phyloP scores from a whole-genome alignment of 2,329 filamentous ascomycete species.

The Neodidymelliopsis sp. region DNA sequence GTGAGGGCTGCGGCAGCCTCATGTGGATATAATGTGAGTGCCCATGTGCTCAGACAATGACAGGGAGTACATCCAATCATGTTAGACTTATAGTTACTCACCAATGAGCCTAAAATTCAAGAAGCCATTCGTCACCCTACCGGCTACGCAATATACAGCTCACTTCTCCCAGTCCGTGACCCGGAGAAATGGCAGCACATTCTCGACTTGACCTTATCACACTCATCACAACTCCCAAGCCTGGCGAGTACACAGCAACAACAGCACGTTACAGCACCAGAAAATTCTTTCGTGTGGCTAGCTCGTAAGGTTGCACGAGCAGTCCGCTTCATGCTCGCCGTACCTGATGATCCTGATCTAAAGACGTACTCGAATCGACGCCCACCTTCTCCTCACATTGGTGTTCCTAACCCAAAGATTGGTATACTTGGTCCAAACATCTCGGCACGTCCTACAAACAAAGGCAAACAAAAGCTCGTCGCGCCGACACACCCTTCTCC shows the following conservation, averaged over 20 bases:
- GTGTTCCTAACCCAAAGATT: not conserved
- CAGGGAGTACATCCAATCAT: no score
- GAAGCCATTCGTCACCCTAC: slow-evolving; percentile 1
- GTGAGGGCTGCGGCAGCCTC: not conserved
- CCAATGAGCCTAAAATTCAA: not conserved
- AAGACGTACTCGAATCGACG: slow-evolving; percentile 21
- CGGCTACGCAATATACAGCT: slow-evolving; percentile 12
- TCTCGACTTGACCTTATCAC: not conserved
- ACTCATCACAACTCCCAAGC: not conserved
- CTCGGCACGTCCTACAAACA: not conserved
- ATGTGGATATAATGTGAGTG: slow-evolving; percentile 2
- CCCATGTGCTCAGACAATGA: no score
- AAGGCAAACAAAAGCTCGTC: no score
- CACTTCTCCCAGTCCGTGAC: slow-evolving; percentile 1
- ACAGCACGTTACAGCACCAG: not conserved
- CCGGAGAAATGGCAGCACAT: slow-evolving; percentile 13
- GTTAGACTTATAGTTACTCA: slow-evolving; percentile 14
- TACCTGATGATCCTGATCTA: slow-evolving; percentile 15
- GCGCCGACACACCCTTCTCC: not conserved
- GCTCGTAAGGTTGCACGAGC: slow-evolving; percentile 15
- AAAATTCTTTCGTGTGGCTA: not conserved
- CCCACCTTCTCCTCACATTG: not conserved
- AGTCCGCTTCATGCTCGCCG: slow-evolving; percentile 23
- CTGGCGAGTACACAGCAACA: not conserved
- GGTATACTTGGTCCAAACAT: not conserved